A percentile compares a stretch with the other conserved stretches of the same genome.
These are phyloP conservation scores for Penicillium sp. DNA, from an alignment of 2,329 filamentous ascomycete species.

Conservation along the genomic window DNA sequence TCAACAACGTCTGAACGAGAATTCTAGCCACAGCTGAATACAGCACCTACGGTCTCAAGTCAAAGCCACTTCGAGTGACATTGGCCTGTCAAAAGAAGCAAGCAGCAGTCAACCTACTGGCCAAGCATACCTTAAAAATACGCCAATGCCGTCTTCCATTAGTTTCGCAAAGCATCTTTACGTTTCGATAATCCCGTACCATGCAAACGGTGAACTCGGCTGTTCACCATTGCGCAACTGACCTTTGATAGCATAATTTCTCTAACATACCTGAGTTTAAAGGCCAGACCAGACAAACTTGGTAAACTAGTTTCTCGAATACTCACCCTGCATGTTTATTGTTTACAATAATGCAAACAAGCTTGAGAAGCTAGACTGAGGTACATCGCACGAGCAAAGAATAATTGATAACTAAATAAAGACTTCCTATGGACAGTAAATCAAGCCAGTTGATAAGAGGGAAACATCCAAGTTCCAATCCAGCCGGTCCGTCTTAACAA, in stretches of 20 bases:
- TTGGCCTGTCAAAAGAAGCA: conserved; percentile 29
- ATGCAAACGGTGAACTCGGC: conserved; percentile 7
- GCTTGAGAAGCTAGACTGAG: too few species aligned
- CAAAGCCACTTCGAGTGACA: conserved; percentile 44
- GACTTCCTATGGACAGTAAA: neutral
- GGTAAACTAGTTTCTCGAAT: too few species aligned
- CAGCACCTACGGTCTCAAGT: conserved; percentile 33
- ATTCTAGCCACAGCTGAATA: conserved; percentile 49
- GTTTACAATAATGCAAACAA: too few species aligned
- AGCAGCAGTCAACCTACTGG: conserved; percentile 43
- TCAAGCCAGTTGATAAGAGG: neutral
- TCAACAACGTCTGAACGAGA: conserved; percentile 37
- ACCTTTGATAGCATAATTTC: too few species aligned
- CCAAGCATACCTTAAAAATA: conserved; percentile 39
- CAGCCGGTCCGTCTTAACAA: neutral
- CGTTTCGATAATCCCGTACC: conserved; percentile 25
- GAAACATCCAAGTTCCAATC: neutral
- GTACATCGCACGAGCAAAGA: neutral
- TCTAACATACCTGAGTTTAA: too few species aligned
- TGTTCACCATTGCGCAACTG: conserved; percentile 7
- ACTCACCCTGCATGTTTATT: too few species aligned
- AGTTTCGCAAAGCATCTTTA: conserved; percentile 47
- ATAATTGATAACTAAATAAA: neutral
- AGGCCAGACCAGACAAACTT: too few species aligned
- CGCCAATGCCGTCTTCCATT: conserved; percentile 38